Base-by-base conservation (phyloP, 148 eudicot species). In the Persicaria maculosa region DNA sequence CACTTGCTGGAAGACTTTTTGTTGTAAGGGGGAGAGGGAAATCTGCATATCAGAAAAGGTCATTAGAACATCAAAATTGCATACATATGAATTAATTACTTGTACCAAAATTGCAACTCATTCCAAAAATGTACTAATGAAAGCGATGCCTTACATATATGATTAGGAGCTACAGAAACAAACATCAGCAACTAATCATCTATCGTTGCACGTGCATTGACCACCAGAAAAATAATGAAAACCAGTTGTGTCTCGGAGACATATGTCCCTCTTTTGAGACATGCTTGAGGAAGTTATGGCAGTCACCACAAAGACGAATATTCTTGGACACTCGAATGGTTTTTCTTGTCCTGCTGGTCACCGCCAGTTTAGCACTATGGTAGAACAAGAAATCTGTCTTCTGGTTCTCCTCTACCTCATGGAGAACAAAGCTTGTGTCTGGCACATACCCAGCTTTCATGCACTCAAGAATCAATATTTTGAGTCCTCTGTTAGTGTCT, bases 391-490 rank as follows among this genome's bases (percentile, higher is more conserved):
- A 95, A 47, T 88, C 85, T 58, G 76, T 87, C 81, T 92, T 95
- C 55, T 92, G 98, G 79, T 82, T 78, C 77, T 95, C 98, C 85
- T 92, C 98, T 44, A 90, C 93, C 78, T 95, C 98, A 74, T 92
- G 98, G 68, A 95, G 92, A 80, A 95, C 98, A 82, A 85, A 92
- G 76, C 97, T 95, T 5, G 97, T 92, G 79, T 95, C 97, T 0
- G 98, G 98, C 58, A 78, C 80, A 80, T 95, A 95, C 50, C 98
- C 98, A 22, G 81, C 83, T 83, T 84, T 92, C 64, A 85, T 74
- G 83, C 97, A 88, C 75, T 95, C 98, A 72, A 85, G 7, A 74
- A 88, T 83, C 48, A 95, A 81, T 79, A 92, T 86, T 16, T 87
- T 85, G 44, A 92, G 72, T 31, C 92, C 97, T n/a, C 89, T 83